These are phyloP conservation scores for Protea cynaroides DNA, from an alignment of 164 flowering plant genomes.

Conservation along the genomic window DNA sequence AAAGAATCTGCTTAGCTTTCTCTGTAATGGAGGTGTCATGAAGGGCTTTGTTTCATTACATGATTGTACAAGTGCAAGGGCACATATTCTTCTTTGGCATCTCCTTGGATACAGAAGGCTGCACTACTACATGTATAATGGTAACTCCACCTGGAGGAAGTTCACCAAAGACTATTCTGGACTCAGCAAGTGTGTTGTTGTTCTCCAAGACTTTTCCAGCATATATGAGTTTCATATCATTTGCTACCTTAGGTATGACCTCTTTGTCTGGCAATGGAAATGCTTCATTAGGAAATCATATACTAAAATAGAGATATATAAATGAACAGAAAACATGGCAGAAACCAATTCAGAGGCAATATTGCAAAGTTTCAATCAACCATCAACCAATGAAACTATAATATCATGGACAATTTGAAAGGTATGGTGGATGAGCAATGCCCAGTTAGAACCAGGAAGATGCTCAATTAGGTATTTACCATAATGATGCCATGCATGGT, in stretches of 20 bases:
- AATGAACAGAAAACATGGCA: no score
- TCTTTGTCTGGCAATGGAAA: slow-evolving; percentile 32
- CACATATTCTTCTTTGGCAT: slow-evolving; percentile 12
- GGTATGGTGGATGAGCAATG: background rate
- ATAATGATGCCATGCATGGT: background rate
- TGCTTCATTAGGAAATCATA: background rate
- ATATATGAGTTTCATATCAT: slow-evolving; percentile 53
- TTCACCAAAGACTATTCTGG: slow-evolving; percentile 35
- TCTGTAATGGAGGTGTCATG: background rate
- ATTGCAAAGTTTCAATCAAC: background rate
- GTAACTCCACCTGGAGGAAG: slow-evolving; percentile 51
- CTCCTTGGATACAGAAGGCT: slow-evolving; percentile 28
- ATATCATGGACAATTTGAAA: background rate
- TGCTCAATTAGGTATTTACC: no score
- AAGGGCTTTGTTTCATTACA: slow-evolving; percentile 2
- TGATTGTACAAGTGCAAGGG: slow-evolving; percentile 22
- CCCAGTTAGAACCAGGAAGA: no score
- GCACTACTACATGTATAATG: slow-evolving; percentile 48
- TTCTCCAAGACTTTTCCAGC: slow-evolving; percentile 65
- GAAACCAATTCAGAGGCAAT: no score
- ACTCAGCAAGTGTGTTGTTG: slow-evolving; percentile 53
- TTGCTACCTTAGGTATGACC: slow-evolving; percentile 34
- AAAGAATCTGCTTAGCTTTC: background rate
- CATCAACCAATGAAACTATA: background rate
- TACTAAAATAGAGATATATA: background rate